A percentile compares a stretch with the other conserved stretches of the same genome.
phyloP scores from a whole-genome alignment of 176 grass and related monocot genomes.

The Carex pumila region DNA sequence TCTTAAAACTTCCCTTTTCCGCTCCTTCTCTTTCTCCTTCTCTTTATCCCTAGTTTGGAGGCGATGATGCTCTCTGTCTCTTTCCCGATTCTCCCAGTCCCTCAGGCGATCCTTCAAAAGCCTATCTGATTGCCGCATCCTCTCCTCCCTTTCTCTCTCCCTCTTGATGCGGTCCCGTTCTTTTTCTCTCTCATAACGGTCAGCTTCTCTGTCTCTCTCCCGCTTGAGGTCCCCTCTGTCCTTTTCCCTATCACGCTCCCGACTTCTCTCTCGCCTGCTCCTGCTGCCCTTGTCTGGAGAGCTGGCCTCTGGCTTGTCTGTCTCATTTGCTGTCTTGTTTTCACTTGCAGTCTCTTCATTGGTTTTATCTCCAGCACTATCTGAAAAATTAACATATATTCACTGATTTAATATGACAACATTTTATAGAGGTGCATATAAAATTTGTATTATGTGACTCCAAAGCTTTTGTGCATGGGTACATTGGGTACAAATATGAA shows the following conservation, averaged over 20 bases:
- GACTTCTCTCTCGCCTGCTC: conserved; percentile 56
- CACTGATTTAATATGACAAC: background rate
- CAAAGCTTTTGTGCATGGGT: background rate
- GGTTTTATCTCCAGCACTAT: conserved; percentile 63
- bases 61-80: conserved; percentile 80
- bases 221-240: conserved; percentile 42
- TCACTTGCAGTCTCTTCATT: conserved; percentile 40
- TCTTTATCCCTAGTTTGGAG: conserved; percentile 68
- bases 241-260: conserved; percentile 26
- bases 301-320: conserved; percentile 47
- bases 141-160: conserved; percentile 85
- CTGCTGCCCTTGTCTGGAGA: conserved; percentile 77
- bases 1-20: conserved; percentile 66
- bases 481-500: background rate
- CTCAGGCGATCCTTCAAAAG: conserved; percentile 64
- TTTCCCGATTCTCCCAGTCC: conserved; percentile 94
- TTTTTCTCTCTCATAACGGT: conserved; percentile 69
- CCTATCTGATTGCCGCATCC: conserved; percentile 64
- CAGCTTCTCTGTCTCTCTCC: conserved; percentile 67
- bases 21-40: conserved; percentile 75
- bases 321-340: conserved; percentile 51
- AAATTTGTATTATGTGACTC: background rate
- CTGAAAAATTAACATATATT: conserved; percentile 28
- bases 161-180: conserved; percentile 78
- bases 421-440: background rate